Base-by-base conservation (phyloP, 2,329 filamentous ascomycete genomes). In the Trichoderma polysporum region DNA sequence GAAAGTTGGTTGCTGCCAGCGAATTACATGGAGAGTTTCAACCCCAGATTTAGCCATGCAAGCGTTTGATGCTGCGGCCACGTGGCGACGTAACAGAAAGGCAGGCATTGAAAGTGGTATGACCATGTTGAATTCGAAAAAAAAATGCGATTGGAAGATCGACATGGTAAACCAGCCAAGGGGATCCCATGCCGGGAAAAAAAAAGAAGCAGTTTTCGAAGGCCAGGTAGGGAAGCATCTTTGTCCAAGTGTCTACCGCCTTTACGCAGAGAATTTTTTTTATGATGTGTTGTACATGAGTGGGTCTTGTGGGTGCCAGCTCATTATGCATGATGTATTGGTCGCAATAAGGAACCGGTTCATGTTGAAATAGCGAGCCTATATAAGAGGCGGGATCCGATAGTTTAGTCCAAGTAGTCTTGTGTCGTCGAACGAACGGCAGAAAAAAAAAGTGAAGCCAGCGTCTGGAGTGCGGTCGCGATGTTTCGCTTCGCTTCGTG, bases 321-420 rank as follows among this genome's bases (percentile, higher is more conserved):
- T 68, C 66, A 68, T 68, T 68, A 62, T 68, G 66, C 66, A 68
- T 63, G 50, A 63, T 37, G 37, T 68, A 68, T 60, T 66, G 37
- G 62, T 41, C 62, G 59, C 39, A 10, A 68, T 59, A 59, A 58
- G 25, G 41, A 64, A 58, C 53, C 52, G 52, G 52, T 50, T 58
- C 59, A 29, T 59, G 41, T 57, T 59, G 59, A 68, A 41, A 33
- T 50, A 33, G 39, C 39, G 50, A 62, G 52, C 39, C 65, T 67
- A 67, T 67, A 67, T 59, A 67, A 67, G 65, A 39, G 65, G 58
- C 58, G 41, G 54, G 47, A 19, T 50, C 65, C 65, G 50, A 62
- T 53, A n/a, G 22, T 54, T 33, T 54, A 53, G 50, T 29, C 33
- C 35, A 22, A 13, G 60, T 35, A 45, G 39, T 53, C 60, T 15